Evolutionary conservation across 2,329 filamentous ascomycete species (phyloP), one percentile per base, ranked within the genome.

Genomic region (Phyllosticta citriasiana): DNA sequence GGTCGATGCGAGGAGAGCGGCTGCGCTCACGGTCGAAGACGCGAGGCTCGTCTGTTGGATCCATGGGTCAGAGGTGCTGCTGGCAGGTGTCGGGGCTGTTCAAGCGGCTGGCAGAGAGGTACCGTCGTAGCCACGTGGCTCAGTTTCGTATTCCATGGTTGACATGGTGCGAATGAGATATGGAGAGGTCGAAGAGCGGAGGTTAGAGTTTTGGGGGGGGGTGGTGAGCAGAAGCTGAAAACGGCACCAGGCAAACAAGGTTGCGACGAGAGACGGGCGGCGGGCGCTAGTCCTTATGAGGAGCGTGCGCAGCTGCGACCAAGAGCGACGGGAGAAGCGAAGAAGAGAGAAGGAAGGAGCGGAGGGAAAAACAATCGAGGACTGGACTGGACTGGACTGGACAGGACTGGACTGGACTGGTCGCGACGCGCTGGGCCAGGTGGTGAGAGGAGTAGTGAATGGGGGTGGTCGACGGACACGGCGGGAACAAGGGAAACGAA

Each of bases 71-170:
- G 59, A 50, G 40, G 47, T 62, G 58, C 57, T 59, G 16, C 47
- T 53, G 57, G 27, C 12, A 65, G 30, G 26, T 35, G 40, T 47
- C 40, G 40, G 40, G 40, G 40, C 40, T 47, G 26, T 62, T 60
- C 19, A 57, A 19, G 57, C 27, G 19, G 57, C 47, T 57, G 59
- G 60, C 47, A 55, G 57, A 25, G 65, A 57, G 78, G 70, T 80
- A 88, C 85, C 85, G 65, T 87, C 84, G 73, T 86, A 88, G 69
- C 79, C 79, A 76, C 83, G 82, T 72, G 81, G 81, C 65, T 87
- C 84, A 69, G 81, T 81, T 71, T 87, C 84, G 78, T 85, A 88
- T 67, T 88, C 85, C 78, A 84, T 82, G 68, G 76, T 77, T 67
- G 75, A 73, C 74, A 75, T 78, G 57, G 53, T 63, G 53, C 40